These are phyloP conservation scores for Setaria viridis DNA, from an alignment of 202 grass and related monocot genomes.

Conservation along the genomic window DNA sequence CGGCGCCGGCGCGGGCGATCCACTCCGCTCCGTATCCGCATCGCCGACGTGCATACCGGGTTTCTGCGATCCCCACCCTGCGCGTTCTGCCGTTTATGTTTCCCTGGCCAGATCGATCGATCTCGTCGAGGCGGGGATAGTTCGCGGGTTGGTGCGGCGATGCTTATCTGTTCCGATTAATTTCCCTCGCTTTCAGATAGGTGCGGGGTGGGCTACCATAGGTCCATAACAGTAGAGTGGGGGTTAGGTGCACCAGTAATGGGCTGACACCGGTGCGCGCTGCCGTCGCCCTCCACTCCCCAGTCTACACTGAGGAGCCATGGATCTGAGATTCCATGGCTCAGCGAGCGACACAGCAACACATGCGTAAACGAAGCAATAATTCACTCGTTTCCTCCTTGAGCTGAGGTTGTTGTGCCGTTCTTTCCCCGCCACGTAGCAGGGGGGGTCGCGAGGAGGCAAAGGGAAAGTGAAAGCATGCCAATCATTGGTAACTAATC, in stretches of 20 bases:
- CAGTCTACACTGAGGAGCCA: no score
- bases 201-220: neutral
- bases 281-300: neutral
- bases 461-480: slow-evolving; percentile 23
- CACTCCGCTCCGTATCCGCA: neutral
- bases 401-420: neutral
- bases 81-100: neutral
- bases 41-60: neutral
- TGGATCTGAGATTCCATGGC: slow-evolving; percentile 23
- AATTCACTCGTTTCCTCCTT: neutral
- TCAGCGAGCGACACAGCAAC: neutral
- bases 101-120: neutral
- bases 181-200: slow-evolving; percentile 7
- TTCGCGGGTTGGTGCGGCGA: slow-evolving; percentile 2
- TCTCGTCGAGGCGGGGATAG: neutral
- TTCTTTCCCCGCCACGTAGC: neutral
- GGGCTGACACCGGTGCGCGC: neutral
- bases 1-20: neutral
- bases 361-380: neutral
- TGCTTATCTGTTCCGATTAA: neutral
- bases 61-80: neutral
- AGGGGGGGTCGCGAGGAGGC: neutral
- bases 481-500: neutral
- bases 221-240: neutral
- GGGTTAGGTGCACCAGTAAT: slow-evolving; percentile 28